Percentiles rank a stretch among this genome's conserved stretches.
phyloP scores from a whole-genome alignment of 805 yeast species.

The Candida dajiaensis region DNA sequence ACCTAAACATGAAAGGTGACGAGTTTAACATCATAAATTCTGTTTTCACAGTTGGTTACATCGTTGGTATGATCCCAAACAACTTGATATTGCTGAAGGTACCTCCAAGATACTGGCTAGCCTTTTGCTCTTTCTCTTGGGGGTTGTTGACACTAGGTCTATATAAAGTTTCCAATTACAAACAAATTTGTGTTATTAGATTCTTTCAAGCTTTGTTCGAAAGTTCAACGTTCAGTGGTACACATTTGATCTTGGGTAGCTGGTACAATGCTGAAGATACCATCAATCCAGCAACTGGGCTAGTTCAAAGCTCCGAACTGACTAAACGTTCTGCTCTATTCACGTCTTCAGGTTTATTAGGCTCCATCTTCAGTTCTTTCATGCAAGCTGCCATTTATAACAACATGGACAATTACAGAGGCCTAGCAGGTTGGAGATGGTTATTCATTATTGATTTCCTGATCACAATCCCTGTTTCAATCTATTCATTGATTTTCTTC shows the following conservation, averaged over 20 bases:
- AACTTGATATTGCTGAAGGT: conserved; percentile 45
- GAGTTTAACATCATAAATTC: conserved; percentile 49
- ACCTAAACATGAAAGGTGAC: conserved; percentile 39
- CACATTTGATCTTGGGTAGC: conserved; percentile 47
- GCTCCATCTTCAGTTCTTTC: conserved; percentile 49
- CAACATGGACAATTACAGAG: conserved; percentile 35
- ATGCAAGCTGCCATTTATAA: conserved; percentile 50
- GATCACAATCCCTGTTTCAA: conserved; percentile 50
- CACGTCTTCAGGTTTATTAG: conserved; percentile 48
- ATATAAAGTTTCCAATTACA: conserved; percentile 39
- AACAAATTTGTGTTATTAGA: conserved; percentile 49
- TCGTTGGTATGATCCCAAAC: conserved; percentile 57
- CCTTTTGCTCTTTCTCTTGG: conserved; percentile 51
- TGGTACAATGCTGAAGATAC: conserved; percentile 41
- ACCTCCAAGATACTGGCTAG: conserved; percentile 52
- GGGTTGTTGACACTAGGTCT: conserved; percentile 47
- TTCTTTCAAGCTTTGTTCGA: conserved; percentile 60
- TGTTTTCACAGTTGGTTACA: conserved; percentile 55
- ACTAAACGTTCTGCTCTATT: conserved; percentile 49
- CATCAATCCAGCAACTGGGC: conserved; percentile 19
- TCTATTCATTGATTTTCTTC: conserved; percentile 51
- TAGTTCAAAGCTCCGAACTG: conserved; percentile 31
- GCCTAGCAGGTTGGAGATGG: conserved; percentile 60
- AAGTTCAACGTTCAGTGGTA: conserved; percentile 49
- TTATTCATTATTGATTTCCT: conserved; percentile 57